A percentile compares a stretch with the other conserved stretches of the same genome.
Evolutionary conservation across 768 basidiomycete species (phyloP).

Genomic region (Scleroderma bovista): DNA sequence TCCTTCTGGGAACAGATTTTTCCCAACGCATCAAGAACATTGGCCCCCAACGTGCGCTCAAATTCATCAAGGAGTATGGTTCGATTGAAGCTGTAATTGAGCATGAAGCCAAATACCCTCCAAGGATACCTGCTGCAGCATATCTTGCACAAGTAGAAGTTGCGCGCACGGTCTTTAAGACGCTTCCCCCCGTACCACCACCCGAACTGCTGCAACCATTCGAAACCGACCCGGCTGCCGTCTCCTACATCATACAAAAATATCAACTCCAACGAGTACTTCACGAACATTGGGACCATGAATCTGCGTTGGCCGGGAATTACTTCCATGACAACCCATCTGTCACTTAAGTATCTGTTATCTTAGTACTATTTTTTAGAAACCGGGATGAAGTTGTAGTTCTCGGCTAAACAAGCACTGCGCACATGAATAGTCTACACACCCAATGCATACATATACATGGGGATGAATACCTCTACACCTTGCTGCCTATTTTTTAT

Average conservation of each 20-base stretch:
- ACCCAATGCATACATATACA: background rate
- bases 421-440: slow-evolving; percentile 20
- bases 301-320: slow-evolving; percentile 51
- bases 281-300: slow-evolving; percentile 37
- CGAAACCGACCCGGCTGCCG: slow-evolving; percentile 36
- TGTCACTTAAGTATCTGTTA: slow-evolving; percentile 6
- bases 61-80: slow-evolving; percentile 64
- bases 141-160: slow-evolving; percentile 62
- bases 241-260: slow-evolving; percentile 43
- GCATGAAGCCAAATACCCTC: slow-evolving; percentile 45
- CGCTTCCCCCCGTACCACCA: slow-evolving; percentile 59
- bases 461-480: background rate
- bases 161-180: slow-evolving; percentile 61
- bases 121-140: slow-evolving; percentile 37
- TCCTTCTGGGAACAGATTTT: slow-evolving; percentile 89
- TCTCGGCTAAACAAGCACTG: no score
- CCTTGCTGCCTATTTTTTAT: background rate
- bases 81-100: slow-evolving; percentile 68
- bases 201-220: slow-evolving; percentile 27
- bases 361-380: slow-evolving; percentile 24
- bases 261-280: slow-evolving; percentile 44
- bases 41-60: slow-evolving; percentile 73
- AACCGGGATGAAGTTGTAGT: slow-evolving; percentile 30
- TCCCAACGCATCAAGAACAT: slow-evolving; percentile 78
- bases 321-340: slow-evolving; percentile 64